Evolutionary conservation across 2,329 filamentous ascomycete species (phyloP).

Genomic region (Periconia sp.): DNA sequence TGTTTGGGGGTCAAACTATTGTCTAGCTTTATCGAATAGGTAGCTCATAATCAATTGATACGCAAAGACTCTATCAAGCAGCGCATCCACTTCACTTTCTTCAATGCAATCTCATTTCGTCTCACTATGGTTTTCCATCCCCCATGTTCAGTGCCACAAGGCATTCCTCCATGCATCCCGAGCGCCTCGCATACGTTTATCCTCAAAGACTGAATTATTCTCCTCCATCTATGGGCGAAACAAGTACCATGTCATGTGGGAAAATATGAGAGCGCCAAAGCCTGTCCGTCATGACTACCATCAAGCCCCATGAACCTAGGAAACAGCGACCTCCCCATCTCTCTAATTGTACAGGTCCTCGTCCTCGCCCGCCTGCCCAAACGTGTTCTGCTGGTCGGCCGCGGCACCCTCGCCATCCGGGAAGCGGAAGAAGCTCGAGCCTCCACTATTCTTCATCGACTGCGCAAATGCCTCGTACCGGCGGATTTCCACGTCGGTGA

Average conservation of each 20-base stretch:
- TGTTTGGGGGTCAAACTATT: too few relatives aligned
- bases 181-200: too few relatives aligned
- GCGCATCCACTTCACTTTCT: too few relatives aligned
- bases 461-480: constrained; percentile 98
- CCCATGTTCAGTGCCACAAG: too few relatives aligned
- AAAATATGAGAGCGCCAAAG: constrained; percentile 15
- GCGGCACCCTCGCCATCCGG: constrained; percentile 61
- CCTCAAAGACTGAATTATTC: too few relatives aligned
- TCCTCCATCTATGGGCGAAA: constrained; percentile 1
- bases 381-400: constrained; percentile 57
- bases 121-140: too few relatives aligned
- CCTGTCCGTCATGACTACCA: constrained; percentile 13
- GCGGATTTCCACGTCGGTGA: constrained; percentile 95
- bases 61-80: too few relatives aligned
- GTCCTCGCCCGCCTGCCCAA: constrained; percentile 89
- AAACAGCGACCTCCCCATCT: constrained; percentile 7
- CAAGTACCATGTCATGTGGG: constrained; percentile 5
- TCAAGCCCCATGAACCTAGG: constrained; percentile 5
- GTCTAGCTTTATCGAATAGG: too few relatives aligned
- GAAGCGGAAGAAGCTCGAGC: constrained; percentile 98
- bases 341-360: constrained; percentile 95
- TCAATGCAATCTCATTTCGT: too few relatives aligned
- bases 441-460: constrained; percentile 98
- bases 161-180: too few relatives aligned
- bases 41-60: too few relatives aligned